Evolutionary conservation across 257 asterid genomes (phyloP), one percentile per base, ranked within the genome.

Genomic region (Buddleja alternifolia): DNA sequence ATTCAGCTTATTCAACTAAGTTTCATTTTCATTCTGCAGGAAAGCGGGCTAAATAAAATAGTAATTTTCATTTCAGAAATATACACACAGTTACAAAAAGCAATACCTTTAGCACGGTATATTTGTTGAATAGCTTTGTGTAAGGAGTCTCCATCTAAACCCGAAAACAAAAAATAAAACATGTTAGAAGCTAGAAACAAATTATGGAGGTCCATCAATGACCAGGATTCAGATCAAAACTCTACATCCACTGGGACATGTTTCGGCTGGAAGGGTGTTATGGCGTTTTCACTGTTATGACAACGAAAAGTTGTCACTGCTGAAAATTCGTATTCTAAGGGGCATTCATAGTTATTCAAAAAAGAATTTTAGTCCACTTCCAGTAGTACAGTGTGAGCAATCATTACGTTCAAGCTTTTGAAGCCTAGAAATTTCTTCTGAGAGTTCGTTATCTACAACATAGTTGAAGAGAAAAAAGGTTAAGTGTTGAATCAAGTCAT

Each of bases 121-220:
- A 91, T 74, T 86, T 85, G 66, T 20, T 50, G 74, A 82, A 84
- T 46, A 91, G 86, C 87, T 91, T 91, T 15, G 77, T n/a, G 77
- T 91, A 91, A 75, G 85, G 78, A 11, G 64, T 86, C 75, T 91
- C 91, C 89, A 86, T 85, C 86, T 80, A 55, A 76, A 78, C 58
- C 53, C 14, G 21, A 56, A 39, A 24, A 42, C 41, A 19, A 50
- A 15, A 59, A 45, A 4, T 41, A 2, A 32, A 3, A 14, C 11
- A 9, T 0, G 55, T 46, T 23, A 72, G 41, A 7, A 47, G 16
- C 37, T 19, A 24, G 37, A 42, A 37, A 32, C 60, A 20, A n/a
- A n/a, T n/a, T n/a, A n/a, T n/a, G n/a, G n/a, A n/a, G n/a, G n/a
- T n/a, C n/a, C n/a, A n/a, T n/a, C n/a, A n/a, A n/a, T n/a, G n/a